Conservation (phyloP, 2,329 filamentous ascomycete genomes). For the Aphanocladium album region DNA sequence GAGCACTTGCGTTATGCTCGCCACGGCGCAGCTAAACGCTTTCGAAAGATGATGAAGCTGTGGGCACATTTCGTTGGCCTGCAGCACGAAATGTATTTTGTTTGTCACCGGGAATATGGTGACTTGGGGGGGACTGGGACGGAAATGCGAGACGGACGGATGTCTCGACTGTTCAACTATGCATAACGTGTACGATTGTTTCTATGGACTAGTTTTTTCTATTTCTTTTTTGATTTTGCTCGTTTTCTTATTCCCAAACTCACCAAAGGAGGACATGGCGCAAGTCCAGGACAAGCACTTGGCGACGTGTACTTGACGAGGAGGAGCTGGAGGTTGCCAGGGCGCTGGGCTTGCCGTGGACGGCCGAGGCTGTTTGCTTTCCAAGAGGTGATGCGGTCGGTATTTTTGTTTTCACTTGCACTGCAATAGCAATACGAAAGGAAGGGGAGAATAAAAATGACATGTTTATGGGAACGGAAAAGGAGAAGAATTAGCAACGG, state of each 20-base stretch:
- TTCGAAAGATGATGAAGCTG: background rate
- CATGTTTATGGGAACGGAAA: conserved; percentile 11
- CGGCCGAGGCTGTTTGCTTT: conserved; percentile 13
- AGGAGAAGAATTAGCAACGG: conserved; percentile 13
- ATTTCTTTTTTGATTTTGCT: conserved; percentile 13
- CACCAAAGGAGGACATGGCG: conserved; percentile 5
- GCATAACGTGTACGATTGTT: conserved; percentile 17
- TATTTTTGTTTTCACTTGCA: conserved; percentile 13
- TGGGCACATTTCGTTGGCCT: background rate
- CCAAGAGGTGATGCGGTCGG: conserved; percentile 5
- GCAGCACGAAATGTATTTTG: conserved; percentile 10
- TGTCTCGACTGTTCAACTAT: conserved; percentile 15
- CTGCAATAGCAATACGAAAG: conserved; percentile 10
- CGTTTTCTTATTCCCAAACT: conserved; percentile 12
- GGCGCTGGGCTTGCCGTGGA: conserved; percentile 1
- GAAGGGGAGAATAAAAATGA: conserved; percentile 11
- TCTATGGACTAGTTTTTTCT: conserved; percentile 15
- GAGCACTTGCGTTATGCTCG: conserved; percentile 2
- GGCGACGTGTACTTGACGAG: background rate
- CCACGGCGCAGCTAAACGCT: background rate
- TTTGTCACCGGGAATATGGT: background rate
- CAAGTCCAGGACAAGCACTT: background rate
- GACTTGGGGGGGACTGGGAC: conserved; percentile 2
- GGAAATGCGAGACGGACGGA: conserved; percentile 11
- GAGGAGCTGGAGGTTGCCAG: background rate